phyloP scores from a whole-genome alignment of 805 yeast genomes.

The Hagleromyces aurorensis region DNA sequence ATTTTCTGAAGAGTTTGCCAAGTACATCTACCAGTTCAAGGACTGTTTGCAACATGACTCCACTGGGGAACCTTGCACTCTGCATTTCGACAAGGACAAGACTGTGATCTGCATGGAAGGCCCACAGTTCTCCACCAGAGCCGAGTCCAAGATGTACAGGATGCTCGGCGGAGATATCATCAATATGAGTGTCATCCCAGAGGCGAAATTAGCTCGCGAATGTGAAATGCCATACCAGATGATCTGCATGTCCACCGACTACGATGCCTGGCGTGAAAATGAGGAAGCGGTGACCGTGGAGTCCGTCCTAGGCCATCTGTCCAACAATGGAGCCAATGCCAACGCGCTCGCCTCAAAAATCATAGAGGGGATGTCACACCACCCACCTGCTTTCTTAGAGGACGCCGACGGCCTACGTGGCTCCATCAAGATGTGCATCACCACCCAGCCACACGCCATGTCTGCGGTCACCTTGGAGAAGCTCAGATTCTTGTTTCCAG shows the following conservation, averaged over 20 bases:
- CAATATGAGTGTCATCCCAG: constrained; percentile 97
- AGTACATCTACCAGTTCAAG: constrained; percentile 51
- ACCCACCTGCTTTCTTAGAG: constrained; percentile 43
- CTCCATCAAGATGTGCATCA: constrained; percentile 70
- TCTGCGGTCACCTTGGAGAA: constrained; percentile 65
- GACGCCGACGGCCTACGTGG: constrained; percentile 69
- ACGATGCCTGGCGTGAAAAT: constrained; percentile 95
- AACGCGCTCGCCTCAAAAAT: constrained; percentile 63
- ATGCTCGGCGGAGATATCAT: constrained; percentile 91
- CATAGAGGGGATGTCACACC: constrained; percentile 57
- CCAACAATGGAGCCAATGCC: constrained; percentile 84
- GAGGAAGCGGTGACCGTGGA: constrained; percentile 98
- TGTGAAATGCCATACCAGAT: constrained; percentile 96
- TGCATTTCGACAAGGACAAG: constrained; percentile 61
- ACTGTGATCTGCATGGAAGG: constrained; percentile 98
- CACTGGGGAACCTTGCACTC: constrained; percentile 51
- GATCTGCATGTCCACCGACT: constrained; percentile 98
- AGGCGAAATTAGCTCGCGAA: constrained; percentile 92
- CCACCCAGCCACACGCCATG: constrained; percentile 68
- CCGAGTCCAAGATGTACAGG: constrained; percentile 82
- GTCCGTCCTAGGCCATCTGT: constrained; percentile 84
- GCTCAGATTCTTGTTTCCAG: constrained; percentile 85
- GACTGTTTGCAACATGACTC: constrained; percentile 51
- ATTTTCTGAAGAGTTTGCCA: constrained; percentile 67
- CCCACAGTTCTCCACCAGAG: constrained; percentile 94